These are phyloP conservation scores for Cladosporium austrohemisphaericum DNA, from an alignment of 2,329 filamentous ascomycete species.

Conservation along the genomic window DNA sequence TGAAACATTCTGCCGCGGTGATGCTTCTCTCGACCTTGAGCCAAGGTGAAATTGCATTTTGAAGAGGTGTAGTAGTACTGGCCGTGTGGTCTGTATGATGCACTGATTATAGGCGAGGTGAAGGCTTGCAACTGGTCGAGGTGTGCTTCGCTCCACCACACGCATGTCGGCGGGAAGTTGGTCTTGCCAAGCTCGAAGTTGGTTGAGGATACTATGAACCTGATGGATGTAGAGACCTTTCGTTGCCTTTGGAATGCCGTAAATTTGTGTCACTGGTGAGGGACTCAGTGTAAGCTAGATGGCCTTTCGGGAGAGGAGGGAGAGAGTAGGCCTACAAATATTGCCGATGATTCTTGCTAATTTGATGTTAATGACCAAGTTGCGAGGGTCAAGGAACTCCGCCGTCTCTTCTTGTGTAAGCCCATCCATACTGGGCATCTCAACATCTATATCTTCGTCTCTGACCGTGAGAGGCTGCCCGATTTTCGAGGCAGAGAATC, in stretches of 20 bases:
- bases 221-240: slow-evolving; percentile 32
- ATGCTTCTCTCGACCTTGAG: not conserved
- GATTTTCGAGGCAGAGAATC: slow-evolving; percentile 33
- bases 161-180: slow-evolving; percentile 34
- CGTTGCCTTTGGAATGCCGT: slow-evolving; percentile 22
- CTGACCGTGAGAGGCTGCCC: slow-evolving; percentile 33
- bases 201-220: slow-evolving; percentile 37
- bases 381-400: slow-evolving; percentile 37
- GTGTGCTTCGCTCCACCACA: slow-evolving; percentile 28
- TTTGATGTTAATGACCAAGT: slow-evolving; percentile 39
- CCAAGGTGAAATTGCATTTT: slow-evolving; percentile 20
- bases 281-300: not conserved
- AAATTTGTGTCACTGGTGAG: slow-evolving; percentile 23
- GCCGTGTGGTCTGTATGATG: slow-evolving; percentile 34
- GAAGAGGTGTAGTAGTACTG: slow-evolving; percentile 34
- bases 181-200: slow-evolving; percentile 38
- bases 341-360: slow-evolving; percentile 37
- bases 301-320: slow-evolving; percentile 18
- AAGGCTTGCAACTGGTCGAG: slow-evolving; percentile 33
- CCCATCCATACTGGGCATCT: slow-evolving; percentile 39
- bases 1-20: slow-evolving; percentile 22
- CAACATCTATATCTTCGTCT: slow-evolving; percentile 40
- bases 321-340: slow-evolving; percentile 24
- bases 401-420: slow-evolving; percentile 25
- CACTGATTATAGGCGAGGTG: slow-evolving; percentile 38